Conservation (phyloP, 495 filamentous ascomycete genomes). For the Tirmania nivea region DNA sequence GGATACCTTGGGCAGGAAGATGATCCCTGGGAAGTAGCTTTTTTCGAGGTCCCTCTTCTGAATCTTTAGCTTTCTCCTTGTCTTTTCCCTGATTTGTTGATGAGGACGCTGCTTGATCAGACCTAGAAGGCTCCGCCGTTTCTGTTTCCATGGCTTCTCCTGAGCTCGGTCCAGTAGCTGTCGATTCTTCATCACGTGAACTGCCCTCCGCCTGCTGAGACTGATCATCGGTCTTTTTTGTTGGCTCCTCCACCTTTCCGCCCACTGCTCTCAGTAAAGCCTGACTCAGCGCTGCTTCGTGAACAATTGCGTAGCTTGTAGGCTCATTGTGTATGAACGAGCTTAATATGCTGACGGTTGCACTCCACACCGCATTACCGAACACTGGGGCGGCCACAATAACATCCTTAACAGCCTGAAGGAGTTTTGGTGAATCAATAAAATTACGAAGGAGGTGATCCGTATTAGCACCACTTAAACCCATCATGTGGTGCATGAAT, state of each 20-base stretch:
- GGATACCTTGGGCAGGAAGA: constrained; percentile 47
- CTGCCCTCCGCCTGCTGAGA: constrained; percentile 16
- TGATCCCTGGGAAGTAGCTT: constrained; percentile 8
- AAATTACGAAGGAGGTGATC: constrained; percentile 79
- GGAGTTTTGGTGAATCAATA: constrained; percentile 72
- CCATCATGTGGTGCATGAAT: constrained; percentile 89
- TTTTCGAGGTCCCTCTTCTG: constrained; percentile 5
- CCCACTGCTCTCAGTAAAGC: constrained; percentile 64
- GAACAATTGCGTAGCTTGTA: constrained; percentile 86
- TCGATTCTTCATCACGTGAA: constrained; percentile 9
- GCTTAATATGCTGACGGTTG: constrained; percentile 69
- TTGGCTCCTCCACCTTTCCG: constrained; percentile 25
- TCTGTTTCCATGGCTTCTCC: not conserved
- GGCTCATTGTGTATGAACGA: constrained; percentile 98
- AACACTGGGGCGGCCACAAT: constrained; percentile 56
- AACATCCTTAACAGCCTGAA: constrained; percentile 57
- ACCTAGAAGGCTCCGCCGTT: not conserved
- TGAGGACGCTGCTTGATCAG: constrained; percentile 3
- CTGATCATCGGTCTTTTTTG: constrained; percentile 5
- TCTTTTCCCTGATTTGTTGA: constrained; percentile 21
- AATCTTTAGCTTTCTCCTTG: constrained; percentile 11
- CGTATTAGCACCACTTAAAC: constrained; percentile 58
- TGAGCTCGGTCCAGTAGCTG: not conserved
- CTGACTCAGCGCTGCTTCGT: constrained; percentile 75
- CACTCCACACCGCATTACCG: constrained; percentile 84